Conservation (phyloP, 805 yeast genomes). For the Kluyveromyces lactis region DNA sequence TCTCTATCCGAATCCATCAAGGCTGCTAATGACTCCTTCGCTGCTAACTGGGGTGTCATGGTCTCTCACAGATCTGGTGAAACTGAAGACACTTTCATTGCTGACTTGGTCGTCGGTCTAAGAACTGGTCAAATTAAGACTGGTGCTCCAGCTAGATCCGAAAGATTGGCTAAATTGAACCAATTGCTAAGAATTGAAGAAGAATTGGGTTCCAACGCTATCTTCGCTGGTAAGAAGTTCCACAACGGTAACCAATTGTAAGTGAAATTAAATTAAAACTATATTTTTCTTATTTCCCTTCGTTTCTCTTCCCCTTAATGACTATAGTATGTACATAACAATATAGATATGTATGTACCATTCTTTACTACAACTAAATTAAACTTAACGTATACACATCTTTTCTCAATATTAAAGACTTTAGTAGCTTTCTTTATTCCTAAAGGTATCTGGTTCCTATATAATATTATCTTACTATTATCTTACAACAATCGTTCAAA, state of each 20-base stretch:
- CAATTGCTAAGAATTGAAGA: slow-evolving; percentile 98
- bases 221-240: slow-evolving; percentile 92
- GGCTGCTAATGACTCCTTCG: slow-evolving; percentile 92
- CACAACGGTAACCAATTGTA: slow-evolving; percentile 42
- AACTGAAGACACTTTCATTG: slow-evolving; percentile 97
- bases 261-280: too few relatives aligned
- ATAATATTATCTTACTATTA: too few relatives aligned
- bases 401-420: too few relatives aligned
- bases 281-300: neutral
- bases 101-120: slow-evolving; percentile 95
- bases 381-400: too few relatives aligned
- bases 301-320: neutral
- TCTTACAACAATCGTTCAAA: too few relatives aligned
- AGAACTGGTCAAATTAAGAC: slow-evolving; percentile 99
- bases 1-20: slow-evolving; percentile 90
- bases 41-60: slow-evolving; percentile 99
- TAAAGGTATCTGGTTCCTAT: too few relatives aligned
- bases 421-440: too few relatives aligned
- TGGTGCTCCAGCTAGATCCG: slow-evolving; percentile 99
- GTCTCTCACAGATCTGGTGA: slow-evolving; percentile 99
- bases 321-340: too few relatives aligned
- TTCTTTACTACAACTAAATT: too few relatives aligned
- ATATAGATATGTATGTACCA: too few relatives aligned
- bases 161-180: slow-evolving; percentile 98
- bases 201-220: slow-evolving; percentile 95